Conservation (phyloP, 1,284 basidiomycete species). For the Marasmius fiardii region DNA sequence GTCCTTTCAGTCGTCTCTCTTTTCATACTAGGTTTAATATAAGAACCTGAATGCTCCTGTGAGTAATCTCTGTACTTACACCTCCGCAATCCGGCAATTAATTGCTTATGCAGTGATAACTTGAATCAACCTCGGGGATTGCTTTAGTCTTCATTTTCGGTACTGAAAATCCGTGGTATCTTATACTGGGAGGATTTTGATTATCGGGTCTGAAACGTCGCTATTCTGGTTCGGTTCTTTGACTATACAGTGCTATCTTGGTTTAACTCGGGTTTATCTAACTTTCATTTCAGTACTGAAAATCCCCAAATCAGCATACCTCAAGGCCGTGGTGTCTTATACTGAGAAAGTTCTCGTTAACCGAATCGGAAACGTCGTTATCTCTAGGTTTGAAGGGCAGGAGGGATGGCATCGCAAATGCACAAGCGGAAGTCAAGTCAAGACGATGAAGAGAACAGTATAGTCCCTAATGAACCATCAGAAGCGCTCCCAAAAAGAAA, state of each 20-base stretch:
- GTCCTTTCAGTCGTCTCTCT: background rate
- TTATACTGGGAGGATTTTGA: background rate
- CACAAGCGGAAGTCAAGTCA: conserved; percentile 34
- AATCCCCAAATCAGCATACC: background rate
- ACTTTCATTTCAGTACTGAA: background rate
- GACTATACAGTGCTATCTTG: background rate
- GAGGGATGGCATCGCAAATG: conserved; percentile 13
- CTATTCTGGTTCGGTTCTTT: background rate
- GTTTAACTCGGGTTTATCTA: background rate
- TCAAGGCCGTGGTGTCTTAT: background rate
- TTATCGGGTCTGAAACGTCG: background rate
- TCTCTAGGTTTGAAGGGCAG: background rate
- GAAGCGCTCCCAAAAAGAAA: conserved; percentile 1
- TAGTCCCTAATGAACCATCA: background rate
- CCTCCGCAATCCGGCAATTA: no score
- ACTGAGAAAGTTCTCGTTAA: background rate
- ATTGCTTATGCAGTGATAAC: background rate
- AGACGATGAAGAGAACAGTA: conserved; percentile 21
- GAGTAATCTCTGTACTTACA: no score
- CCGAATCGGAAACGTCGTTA: background rate
- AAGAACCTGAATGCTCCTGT: no score
- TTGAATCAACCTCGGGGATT: background rate
- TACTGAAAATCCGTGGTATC: background rate
- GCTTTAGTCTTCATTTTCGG: background rate
- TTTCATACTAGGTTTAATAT: background rate